Conservation (phyloP, 75 land plant species). For the Chamaecyparis obtusa region DNA sequence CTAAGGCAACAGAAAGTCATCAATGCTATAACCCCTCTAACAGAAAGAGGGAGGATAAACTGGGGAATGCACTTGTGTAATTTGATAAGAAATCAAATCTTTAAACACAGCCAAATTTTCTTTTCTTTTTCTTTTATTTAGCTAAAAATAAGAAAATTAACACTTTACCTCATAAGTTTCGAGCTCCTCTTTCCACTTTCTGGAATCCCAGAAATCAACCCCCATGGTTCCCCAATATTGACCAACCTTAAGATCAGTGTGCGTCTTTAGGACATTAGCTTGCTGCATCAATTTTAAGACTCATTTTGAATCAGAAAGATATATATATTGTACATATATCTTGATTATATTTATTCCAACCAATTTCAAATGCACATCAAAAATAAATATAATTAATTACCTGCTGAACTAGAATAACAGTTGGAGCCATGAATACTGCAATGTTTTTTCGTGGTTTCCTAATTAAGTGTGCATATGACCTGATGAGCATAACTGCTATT, state of each 20-base stretch:
- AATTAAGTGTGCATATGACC: background rate
- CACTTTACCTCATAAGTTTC: constrained; percentile 50
- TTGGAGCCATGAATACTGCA: constrained; percentile 45
- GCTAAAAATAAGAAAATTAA: background rate
- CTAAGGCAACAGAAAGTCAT: background rate
- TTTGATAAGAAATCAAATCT: background rate
- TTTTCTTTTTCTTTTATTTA: background rate
- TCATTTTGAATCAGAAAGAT: background rate
- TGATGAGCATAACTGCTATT: constrained; percentile 24
- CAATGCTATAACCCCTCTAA: background rate
- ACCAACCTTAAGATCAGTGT: constrained; percentile 74
- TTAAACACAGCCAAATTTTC: background rate
- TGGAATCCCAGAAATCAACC: constrained; percentile 64
- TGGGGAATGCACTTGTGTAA: background rate
- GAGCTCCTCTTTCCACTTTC: constrained; percentile 56
- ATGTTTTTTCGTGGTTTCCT: constrained; percentile 13
- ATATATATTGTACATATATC: too few relatives aligned
- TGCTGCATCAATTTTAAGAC: constrained; percentile 40
- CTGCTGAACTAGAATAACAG: constrained; percentile 36
- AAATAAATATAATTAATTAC: constrained; percentile 10
- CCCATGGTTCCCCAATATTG: constrained; percentile 73
- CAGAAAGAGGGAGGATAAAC: background rate
- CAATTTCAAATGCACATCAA: background rate
- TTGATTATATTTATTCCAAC: too few relatives aligned
- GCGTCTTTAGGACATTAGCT: constrained; percentile 51